Evolutionary conservation across 805 yeast genomes (phyloP).

Genomic region (Ogataea parapolymorpha): DNA sequence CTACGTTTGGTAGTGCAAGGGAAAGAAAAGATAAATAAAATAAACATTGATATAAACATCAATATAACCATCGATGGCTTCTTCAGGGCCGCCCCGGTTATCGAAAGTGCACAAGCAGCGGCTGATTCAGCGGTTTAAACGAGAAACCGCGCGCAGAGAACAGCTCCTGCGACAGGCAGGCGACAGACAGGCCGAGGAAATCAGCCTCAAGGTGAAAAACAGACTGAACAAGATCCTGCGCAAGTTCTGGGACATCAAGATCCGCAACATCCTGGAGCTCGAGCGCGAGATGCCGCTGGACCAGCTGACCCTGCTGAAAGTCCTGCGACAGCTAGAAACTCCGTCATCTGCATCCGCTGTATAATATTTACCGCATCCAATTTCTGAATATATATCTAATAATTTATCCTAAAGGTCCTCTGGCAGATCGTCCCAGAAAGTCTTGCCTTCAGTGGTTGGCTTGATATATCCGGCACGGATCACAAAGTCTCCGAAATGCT

Average conservation of each 20-base stretch:
- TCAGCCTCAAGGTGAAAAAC: slow-evolving; percentile 38
- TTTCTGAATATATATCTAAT: background rate
- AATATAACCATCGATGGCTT: slow-evolving; percentile 1
- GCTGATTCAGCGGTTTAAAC: slow-evolving; percentile 31
- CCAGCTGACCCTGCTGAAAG: slow-evolving; percentile 26
- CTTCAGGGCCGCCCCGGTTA: slow-evolving; percentile 14
- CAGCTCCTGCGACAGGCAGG: slow-evolving; percentile 22
- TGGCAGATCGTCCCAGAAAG: slow-evolving; percentile 91
- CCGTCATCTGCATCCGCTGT: slow-evolving; percentile 3
- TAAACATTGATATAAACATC: slow-evolving; percentile 1
- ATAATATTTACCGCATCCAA: background rate
- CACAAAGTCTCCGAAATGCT: slow-evolving; percentile 92
- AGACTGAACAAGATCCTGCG: slow-evolving; percentile 46
- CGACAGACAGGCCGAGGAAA: slow-evolving; percentile 26
- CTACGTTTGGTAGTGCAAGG: slow-evolving; percentile 13
- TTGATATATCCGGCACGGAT: slow-evolving; percentile 83
- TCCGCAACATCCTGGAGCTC: slow-evolving; percentile 41
- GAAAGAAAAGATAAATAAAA: slow-evolving; percentile 2
- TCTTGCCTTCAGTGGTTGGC: slow-evolving; percentile 86
- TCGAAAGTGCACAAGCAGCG: slow-evolving; percentile 37
- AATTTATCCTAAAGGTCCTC: slow-evolving; percentile 52
- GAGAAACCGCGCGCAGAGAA: slow-evolving; percentile 20
- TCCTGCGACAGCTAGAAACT: slow-evolving; percentile 29
- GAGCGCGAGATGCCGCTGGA: slow-evolving; percentile 40
- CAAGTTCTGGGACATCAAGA: slow-evolving; percentile 46